These are phyloP conservation scores for Coelastrella sp. DNA, from an alignment of 139 green algal species.

Conservation along the genomic window DNA sequence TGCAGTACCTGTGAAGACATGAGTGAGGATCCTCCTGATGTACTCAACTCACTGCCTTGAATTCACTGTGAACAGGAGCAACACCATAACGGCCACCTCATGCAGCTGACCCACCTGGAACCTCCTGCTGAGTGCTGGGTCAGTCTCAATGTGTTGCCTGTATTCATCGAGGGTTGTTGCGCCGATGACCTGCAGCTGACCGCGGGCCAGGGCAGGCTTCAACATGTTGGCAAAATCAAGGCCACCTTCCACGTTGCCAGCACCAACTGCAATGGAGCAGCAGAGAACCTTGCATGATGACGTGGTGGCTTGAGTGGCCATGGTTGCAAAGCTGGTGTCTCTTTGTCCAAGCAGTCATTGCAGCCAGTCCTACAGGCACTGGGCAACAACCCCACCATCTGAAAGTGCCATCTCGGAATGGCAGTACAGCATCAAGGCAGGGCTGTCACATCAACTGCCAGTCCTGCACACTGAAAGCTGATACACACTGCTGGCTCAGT, in stretches of 20 bases:
- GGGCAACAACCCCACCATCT: too few species aligned
- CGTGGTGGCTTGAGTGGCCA: too few species aligned
- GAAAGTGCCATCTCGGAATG: too few species aligned
- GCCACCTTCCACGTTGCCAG: constrained; percentile 69
- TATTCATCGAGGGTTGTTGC: constrained; percentile 95
- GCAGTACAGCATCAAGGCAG: neutral
- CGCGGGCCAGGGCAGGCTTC: constrained; percentile 85
- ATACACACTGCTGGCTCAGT: neutral
- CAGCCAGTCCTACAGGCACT: too few species aligned
- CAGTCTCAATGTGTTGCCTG: constrained; percentile 89
- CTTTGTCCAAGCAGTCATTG: too few species aligned
- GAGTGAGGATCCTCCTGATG: too few species aligned
- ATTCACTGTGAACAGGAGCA: too few species aligned
- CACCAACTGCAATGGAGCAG: constrained; percentile 57
- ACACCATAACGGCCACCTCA: neutral
- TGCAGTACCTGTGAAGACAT: too few species aligned
- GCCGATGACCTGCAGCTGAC: constrained; percentile 79
- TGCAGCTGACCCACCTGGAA: constrained; percentile 73
- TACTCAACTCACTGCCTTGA: neutral
- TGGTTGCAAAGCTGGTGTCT: too few species aligned
- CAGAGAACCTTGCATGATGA: neutral
- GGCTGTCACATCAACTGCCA: neutral
- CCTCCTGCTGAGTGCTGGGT: constrained; percentile 86
- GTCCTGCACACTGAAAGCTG: too few species aligned
- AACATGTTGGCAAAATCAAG: constrained; percentile 88